These are phyloP conservation scores for Talaromyces rugulosus DNA, from an alignment of 2,329 filamentous ascomycete species.

Conservation along the genomic window DNA sequence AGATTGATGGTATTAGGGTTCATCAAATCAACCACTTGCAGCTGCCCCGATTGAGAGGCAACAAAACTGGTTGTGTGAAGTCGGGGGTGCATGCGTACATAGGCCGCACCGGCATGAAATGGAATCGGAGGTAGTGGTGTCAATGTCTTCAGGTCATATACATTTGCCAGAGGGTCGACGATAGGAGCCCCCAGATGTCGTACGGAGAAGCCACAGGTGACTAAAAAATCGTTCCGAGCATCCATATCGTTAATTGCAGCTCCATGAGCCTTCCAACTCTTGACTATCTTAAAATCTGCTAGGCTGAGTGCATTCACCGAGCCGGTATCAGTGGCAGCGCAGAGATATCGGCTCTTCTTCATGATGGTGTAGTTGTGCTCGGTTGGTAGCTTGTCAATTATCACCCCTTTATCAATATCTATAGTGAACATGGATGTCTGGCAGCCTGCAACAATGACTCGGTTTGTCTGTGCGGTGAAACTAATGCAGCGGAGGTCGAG, in stretches of 20 bases:
- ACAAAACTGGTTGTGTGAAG: constrained; percentile 95
- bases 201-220: constrained; percentile 90
- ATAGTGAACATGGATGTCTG: constrained; percentile 81
- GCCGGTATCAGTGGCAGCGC: constrained; percentile 79
- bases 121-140: constrained; percentile 84
- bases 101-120: constrained; percentile 86
- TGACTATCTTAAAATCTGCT: constrained; percentile 69
- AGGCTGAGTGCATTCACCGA: constrained; percentile 83
- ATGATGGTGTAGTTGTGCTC: constrained; percentile 82
- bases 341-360: constrained; percentile 84
- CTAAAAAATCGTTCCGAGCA: constrained; percentile 87
- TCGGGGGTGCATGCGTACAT: constrained; percentile 92
- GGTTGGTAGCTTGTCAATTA: constrained; percentile 68
- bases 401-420: constrained; percentile 66
- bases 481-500: constrained; percentile 89
- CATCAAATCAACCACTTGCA: constrained; percentile 94
- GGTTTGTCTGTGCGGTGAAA: constrained; percentile 80
- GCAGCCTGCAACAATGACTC: constrained; percentile 81
- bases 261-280: constrained; percentile 85
- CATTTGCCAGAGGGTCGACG: constrained; percentile 88
- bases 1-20: constrained; percentile 86
- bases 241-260: constrained; percentile 95
- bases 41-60: constrained; percentile 83
- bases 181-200: constrained; percentile 75
- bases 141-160: constrained; percentile 92